Conservation (phyloP, 2,329 filamentous ascomycete genomes). For the Dothistroma septosporum region DNA sequence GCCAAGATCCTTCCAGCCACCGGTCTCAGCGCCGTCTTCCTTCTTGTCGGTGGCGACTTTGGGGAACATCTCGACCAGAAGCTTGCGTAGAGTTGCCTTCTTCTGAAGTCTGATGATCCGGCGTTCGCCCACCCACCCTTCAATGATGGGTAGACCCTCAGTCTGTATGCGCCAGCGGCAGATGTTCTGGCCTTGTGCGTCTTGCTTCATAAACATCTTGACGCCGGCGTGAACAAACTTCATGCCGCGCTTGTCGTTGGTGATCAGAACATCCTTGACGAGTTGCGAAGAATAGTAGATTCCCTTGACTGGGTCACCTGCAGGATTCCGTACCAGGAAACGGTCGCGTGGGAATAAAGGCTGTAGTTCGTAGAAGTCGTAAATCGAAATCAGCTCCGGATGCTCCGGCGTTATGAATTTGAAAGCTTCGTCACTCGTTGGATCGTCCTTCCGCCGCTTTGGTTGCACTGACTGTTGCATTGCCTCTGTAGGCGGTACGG, state of each 20-base stretch:
- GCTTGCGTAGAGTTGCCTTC: slow-evolving; percentile 72
- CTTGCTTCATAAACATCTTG: slow-evolving; percentile 99
- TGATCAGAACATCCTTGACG: slow-evolving; percentile 75
- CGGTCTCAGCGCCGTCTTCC: slow-evolving; percentile 50
- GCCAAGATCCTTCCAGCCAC: slow-evolving; percentile 67
- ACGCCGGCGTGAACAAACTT: slow-evolving; percentile 96
- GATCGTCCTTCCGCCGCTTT: slow-evolving; percentile 32
- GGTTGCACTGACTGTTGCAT: slow-evolving; percentile 11
- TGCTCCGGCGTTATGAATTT: slow-evolving; percentile 78
- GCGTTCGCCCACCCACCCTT: slow-evolving; percentile 79
- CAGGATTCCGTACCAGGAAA: slow-evolving; percentile 93
- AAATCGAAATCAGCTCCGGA: slow-evolving; percentile 71
- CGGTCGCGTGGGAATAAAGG: slow-evolving; percentile 80
- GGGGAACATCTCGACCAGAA: slow-evolving; percentile 96
- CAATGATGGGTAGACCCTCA: slow-evolving; percentile 85
- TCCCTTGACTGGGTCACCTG: slow-evolving; percentile 82
- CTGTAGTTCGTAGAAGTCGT: slow-evolving; percentile 79
- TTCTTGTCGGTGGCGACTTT: slow-evolving; percentile 54
- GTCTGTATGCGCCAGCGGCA: slow-evolving; percentile 95
- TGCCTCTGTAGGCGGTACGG: slow-evolving; percentile 13
- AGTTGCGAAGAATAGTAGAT: slow-evolving; percentile 93
- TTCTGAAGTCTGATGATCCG: slow-evolving; percentile 71
- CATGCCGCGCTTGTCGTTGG: slow-evolving; percentile 86
- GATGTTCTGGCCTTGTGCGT: slow-evolving; percentile 78
- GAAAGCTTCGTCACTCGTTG: slow-evolving; percentile 81